Evolutionary conservation across 257 asterid species (phyloP).

Genomic region (Solanum neorickii): DNA sequence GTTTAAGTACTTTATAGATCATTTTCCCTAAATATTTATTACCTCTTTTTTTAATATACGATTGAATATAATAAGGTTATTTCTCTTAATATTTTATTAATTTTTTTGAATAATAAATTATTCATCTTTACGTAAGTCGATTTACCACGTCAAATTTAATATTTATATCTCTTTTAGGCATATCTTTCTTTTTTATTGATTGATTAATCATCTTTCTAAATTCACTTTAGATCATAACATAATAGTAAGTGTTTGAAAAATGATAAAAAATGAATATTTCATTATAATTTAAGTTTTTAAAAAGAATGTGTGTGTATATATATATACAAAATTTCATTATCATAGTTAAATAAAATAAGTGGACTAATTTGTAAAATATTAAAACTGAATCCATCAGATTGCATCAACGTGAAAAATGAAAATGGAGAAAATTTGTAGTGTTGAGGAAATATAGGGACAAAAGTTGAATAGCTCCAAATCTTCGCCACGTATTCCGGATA

Average conservation of each 20-base stretch:
- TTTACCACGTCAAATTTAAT: not conserved
- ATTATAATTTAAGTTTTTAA: not conserved
- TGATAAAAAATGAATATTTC: not conserved
- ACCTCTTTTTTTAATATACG: not conserved
- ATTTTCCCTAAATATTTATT: no score
- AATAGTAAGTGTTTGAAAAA: not conserved
- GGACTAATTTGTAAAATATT: not conserved
- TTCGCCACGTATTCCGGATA: slow-evolving; percentile 22
- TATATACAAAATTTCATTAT: not conserved
- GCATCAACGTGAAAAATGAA: not conserved
- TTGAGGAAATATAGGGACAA: not conserved
- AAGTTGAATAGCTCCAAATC: slow-evolving; percentile 17
- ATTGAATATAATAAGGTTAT: not conserved
- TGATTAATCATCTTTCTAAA: fast-evolving
- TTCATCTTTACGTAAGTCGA: not conserved
- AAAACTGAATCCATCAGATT: not conserved
- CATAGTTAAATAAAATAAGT: not conserved
- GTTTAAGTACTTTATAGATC: fast-evolving
- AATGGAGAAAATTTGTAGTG: not conserved
- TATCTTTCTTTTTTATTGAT: not conserved
- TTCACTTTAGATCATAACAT: not conserved
- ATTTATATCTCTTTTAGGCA: not conserved
- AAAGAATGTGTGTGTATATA: not conserved
- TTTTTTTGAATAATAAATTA: not conserved
- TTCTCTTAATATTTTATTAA: not conserved